Evolutionary conservation across 2,329 filamentous ascomycete genomes (phyloP).

Genomic region (Scolecobasidium constrictum): DNA sequence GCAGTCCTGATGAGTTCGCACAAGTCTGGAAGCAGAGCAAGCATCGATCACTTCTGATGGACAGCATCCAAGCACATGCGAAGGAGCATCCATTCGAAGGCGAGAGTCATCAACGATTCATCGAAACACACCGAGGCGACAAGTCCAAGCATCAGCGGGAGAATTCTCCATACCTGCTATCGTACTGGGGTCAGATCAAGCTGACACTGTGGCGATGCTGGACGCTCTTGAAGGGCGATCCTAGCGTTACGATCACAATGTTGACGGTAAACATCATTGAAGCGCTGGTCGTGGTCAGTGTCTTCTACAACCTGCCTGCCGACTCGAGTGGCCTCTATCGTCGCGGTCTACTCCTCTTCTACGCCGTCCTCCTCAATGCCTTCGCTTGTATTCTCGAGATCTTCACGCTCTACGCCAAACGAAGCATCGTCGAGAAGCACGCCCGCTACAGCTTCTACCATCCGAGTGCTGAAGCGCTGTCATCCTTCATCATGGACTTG

Average conservation of each 20-base stretch:
- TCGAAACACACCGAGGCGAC: background rate
- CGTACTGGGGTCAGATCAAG: background rate
- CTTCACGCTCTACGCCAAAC: slow-evolving; percentile 63
- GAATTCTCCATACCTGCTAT: background rate
- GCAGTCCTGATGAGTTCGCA: slow-evolving; percentile 44
- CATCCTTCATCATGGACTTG: slow-evolving; percentile 25
- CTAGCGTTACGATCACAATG: slow-evolving; percentile 39
- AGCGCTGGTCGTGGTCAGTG: slow-evolving; percentile 2
- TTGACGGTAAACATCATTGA: slow-evolving; percentile 39
- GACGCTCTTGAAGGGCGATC: background rate
- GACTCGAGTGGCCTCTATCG: slow-evolving; percentile 49
- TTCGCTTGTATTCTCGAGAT: slow-evolving; percentile 70
- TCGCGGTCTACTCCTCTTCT: slow-evolving; percentile 53
- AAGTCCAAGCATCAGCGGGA: background rate
- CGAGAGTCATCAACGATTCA: background rate
- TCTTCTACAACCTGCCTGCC: slow-evolving; percentile 7
- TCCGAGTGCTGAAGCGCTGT: slow-evolving; percentile 42
- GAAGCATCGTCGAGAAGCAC: slow-evolving; percentile 57
- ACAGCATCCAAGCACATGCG: background rate
- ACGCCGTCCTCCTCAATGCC: slow-evolving; percentile 53
- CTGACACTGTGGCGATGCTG: background rate
- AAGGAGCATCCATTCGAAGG: background rate
- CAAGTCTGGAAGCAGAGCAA: slow-evolving; percentile 19
- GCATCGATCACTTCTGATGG: background rate
- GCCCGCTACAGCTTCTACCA: slow-evolving; percentile 59